Conservation (phyloP, 768 basidiomycete species). For the Sutorius australiensis region DNA sequence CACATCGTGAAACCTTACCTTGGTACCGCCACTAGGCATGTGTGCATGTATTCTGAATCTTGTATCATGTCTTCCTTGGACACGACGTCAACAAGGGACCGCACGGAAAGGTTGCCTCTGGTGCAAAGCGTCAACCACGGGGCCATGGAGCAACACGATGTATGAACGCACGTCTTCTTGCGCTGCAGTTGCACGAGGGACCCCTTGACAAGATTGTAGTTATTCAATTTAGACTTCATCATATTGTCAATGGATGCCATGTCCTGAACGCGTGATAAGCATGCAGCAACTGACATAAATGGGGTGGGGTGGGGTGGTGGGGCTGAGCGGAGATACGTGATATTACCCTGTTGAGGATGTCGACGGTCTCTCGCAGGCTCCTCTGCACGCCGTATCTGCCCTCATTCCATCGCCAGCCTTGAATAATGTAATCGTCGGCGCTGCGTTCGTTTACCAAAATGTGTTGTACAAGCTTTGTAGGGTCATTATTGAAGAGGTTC, state of each 20-base stretch:
- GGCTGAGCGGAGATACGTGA: slow-evolving; percentile 13
- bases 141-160: background rate
- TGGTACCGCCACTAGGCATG: slow-evolving; percentile 88
- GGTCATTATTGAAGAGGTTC: slow-evolving; percentile 85
- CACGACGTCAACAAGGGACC: slow-evolving; percentile 82
- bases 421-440: slow-evolving; percentile 76
- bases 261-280: slow-evolving; percentile 49
- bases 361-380: slow-evolving; percentile 79
- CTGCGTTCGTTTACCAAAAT: slow-evolving; percentile 74
- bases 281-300: slow-evolving; percentile 22
- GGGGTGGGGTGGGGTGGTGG: slow-evolving; percentile 12
- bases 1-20: slow-evolving; percentile 52
- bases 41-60: slow-evolving; percentile 93
- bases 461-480: slow-evolving; percentile 69
- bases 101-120: slow-evolving; percentile 93
- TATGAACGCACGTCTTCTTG: slow-evolving; percentile 73
- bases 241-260: slow-evolving; percentile 91
- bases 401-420: slow-evolving; percentile 90
- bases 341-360: slow-evolving; percentile 76
- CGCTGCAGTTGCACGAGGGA: slow-evolving; percentile 88
- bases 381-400: slow-evolving; percentile 84
- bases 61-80: slow-evolving; percentile 75
- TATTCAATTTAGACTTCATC: slow-evolving; percentile 87
- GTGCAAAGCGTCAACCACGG: slow-evolving; percentile 4
- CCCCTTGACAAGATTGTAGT: slow-evolving; percentile 93